Conservation (phyloP, 2,329 filamentous ascomycete genomes). For the Alternaria gaisen region DNA sequence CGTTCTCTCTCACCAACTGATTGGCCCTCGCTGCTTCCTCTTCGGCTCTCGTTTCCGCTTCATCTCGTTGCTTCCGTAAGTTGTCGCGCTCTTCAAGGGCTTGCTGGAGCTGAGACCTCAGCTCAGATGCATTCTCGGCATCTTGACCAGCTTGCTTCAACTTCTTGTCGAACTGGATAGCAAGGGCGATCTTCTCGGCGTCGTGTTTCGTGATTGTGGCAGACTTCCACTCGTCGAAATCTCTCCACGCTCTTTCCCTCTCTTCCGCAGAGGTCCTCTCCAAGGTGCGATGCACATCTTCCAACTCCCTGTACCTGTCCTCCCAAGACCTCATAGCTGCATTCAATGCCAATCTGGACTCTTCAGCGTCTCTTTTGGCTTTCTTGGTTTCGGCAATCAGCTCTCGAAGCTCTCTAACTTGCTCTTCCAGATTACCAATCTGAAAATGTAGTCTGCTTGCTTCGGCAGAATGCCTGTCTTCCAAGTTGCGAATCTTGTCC, state of each 20-base stretch:
- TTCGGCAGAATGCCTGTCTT: constrained; percentile 61
- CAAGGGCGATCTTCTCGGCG: constrained; percentile 51
- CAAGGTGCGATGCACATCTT: constrained; percentile 50
- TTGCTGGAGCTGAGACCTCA: constrained; percentile 53
- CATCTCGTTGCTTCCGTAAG: constrained; percentile 51
- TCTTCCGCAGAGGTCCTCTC: constrained; percentile 51
- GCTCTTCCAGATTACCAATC: constrained; percentile 61
- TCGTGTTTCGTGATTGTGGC: constrained; percentile 46
- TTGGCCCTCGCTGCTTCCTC: constrained; percentile 44
- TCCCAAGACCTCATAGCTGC: constrained; percentile 53
- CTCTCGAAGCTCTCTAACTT: constrained; percentile 61
- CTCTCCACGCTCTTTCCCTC: constrained; percentile 43
- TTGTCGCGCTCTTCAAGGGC: constrained; percentile 60
- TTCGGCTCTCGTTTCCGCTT: constrained; percentile 46
- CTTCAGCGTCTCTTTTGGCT: constrained; percentile 51
- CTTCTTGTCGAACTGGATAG: constrained; percentile 52
- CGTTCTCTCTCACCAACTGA: constrained; percentile 45
- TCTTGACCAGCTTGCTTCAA: constrained; percentile 59
- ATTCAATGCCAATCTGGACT: constrained; percentile 40
- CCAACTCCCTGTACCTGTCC: constrained; percentile 55
- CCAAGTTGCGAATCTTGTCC: constrained; percentile 59
- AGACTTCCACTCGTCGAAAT: constrained; percentile 57
- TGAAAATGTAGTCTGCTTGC: constrained; percentile 61
- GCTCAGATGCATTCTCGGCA: constrained; percentile 47
- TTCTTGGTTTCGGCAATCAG: constrained; percentile 56